Percentiles rank a stretch among this genome's conserved stretches.
These are phyloP conservation scores for Cyclostephanos tholiformis DNA, from an alignment of 108 stramenopile genomes.

Conservation along the genomic window DNA sequence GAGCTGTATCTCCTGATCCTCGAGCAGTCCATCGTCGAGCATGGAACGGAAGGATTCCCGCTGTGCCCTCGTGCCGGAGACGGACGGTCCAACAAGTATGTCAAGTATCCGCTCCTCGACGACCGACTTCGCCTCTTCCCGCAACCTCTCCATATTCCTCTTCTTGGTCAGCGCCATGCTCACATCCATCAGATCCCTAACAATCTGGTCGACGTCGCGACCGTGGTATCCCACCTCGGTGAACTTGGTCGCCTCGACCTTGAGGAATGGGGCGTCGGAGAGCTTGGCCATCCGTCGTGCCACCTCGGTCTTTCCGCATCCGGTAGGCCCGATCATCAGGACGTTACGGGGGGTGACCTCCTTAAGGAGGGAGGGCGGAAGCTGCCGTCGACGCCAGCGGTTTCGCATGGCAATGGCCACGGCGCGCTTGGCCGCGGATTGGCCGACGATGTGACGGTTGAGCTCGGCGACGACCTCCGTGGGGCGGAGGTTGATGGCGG, in stretches of 20 bases:
- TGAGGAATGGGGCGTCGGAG: conserved; percentile 98
- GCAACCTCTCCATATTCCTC: conserved; percentile 75
- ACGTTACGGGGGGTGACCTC: conserved; percentile 99
- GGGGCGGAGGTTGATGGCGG: conserved; percentile 63
- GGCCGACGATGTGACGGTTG: conserved; percentile 94
- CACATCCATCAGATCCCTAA: conserved; percentile 97
- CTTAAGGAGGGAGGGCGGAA: conserved; percentile 84
- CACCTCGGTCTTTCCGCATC: conserved; percentile 99
- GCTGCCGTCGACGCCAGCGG: conserved; percentile 95
- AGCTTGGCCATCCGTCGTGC: conserved; percentile 96
- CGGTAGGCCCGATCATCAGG: conserved; percentile 99
- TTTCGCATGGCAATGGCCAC: conserved; percentile 99
- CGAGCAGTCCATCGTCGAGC: conserved; percentile 89
- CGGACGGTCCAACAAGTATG: conserved; percentile 80
- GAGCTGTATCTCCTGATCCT: conserved; percentile 90
- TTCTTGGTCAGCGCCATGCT: conserved; percentile 92
- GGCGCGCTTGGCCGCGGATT: conserved; percentile 95
- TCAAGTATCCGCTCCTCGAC: conserved; percentile 94
- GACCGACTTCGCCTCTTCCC: conserved; percentile 66
- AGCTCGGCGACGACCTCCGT: conserved; percentile 82
- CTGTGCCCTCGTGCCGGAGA: conserved; percentile 34
- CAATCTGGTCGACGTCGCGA: conserved; percentile 98
- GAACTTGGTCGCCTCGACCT: conserved; percentile 99
- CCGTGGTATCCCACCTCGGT: conserved; percentile 99
- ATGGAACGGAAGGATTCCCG: conserved; percentile 85